Percentiles rank a stretch among this genome's conserved stretches.
Conservation (phyloP, 441 rosid species). For the Erysimum cheiri region DNA sequence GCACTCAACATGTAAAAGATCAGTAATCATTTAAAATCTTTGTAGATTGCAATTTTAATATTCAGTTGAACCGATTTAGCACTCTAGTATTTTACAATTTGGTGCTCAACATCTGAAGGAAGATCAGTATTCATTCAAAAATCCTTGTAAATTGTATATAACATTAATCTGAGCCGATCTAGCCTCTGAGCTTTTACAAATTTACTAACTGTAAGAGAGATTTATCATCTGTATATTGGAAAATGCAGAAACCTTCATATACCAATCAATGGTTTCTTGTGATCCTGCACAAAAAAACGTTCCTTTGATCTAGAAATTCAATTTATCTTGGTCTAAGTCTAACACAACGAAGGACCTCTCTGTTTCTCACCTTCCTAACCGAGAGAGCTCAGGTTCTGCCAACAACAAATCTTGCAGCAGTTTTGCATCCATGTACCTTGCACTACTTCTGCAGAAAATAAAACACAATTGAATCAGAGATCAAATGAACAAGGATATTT, state of each 20-base stretch:
- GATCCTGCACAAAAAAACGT: conserved; percentile 27
- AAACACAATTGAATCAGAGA: conserved; percentile 17
- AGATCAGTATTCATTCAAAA: not conserved
- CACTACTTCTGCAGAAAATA: conserved; percentile 41
- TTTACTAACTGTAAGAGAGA: conserved; percentile 6
- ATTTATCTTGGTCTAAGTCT: not conserved
- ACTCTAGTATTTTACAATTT: not conserved
- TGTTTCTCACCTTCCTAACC: conserved; percentile 41
- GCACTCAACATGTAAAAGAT: conserved; percentile 22
- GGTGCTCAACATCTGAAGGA: conserved; percentile 2
- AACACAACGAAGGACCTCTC: conserved; percentile 1
- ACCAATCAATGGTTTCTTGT: conserved; percentile 31
- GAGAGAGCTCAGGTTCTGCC: conserved; percentile 75
- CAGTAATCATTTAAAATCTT: conserved; percentile 12
- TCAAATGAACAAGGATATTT: not conserved
- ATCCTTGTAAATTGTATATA: not conserved
- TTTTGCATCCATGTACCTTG: conserved; percentile 50
- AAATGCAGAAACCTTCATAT: not conserved
- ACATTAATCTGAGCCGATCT: not conserved
- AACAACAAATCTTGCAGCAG: conserved; percentile 68
- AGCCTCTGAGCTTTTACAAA: conserved; percentile 8
- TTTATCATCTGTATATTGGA: conserved; percentile 17
- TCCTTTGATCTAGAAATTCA: not conserved
- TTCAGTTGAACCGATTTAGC: not conserved
- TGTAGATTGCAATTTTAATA: not conserved